Base-by-base conservation (phyloP, 768 basidiomycete species). In the Hygrophoropsis aurantiaca region DNA sequence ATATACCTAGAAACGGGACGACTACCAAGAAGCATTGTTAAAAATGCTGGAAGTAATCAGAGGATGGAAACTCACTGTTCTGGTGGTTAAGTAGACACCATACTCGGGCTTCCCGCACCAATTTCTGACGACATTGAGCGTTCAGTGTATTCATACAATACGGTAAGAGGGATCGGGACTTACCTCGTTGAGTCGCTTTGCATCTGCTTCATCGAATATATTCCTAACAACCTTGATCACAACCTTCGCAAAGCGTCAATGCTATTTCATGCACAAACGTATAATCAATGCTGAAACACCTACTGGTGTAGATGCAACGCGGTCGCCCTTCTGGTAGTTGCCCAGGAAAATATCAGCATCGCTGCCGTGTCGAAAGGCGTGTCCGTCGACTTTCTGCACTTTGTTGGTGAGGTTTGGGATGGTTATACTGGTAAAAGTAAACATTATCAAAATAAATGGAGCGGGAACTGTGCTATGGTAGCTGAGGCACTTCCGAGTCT, bases 151-250 rank as follows among this genome's bases (percentile, higher is more conserved):
- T 30, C 11, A 4, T 34, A 11, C 47, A 11, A 3, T 16, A 27
- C 11, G 11, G n/a, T 15, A 39, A 38, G 27, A 30, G 27, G 7
- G 13, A 2, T 5, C 25, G 15, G 13, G 4, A 52, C 61, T 21
- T 30, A 62, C 61, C 42, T 56, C 45, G 11, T 58, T 60, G 19
- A 64, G 51, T 23, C 33, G 42, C 27, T 53, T 54, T 13, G 42
- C 45, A 15, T 63, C 52, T 32, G 50, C 52, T 2, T 32, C 38
- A 5, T 37, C 46, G 30, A 58, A 52, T 18, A 53, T 35, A 23
- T 52, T 52, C 42, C 57, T 53, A 23, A 62, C 60, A 1, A 62
- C 53, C 51, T 62, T 62, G 38, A 62, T 60, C 16, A 58, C 61
- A 21, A 63, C 57, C 53, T 62, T n/a, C n/a, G n/a, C n/a, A n/a